Percentiles rank a stretch among this genome's conserved stretches.
phyloP scores from a whole-genome alignment of 305 asterid species.

The Salvia sclarea region DNA sequence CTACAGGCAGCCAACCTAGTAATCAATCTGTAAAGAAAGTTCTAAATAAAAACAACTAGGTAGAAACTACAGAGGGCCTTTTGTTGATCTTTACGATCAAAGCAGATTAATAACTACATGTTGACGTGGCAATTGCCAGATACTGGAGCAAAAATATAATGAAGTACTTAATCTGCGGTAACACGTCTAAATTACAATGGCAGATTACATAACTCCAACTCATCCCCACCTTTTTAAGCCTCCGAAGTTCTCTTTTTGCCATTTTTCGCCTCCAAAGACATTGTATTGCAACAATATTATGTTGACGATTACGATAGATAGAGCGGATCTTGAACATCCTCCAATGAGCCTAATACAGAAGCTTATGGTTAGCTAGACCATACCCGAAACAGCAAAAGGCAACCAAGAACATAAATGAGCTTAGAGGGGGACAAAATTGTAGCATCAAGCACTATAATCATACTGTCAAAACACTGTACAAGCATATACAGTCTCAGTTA shows the following conservation, averaged over 20 bases:
- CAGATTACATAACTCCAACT: constrained; percentile 13
- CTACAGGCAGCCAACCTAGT: constrained; percentile 13
- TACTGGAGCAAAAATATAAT: neutral
- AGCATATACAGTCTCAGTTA: constrained; percentile 7
- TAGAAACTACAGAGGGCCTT: neutral
- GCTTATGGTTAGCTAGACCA: constrained; percentile 28
- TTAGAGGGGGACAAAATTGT: neutral
- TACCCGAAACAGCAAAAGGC: constrained; percentile 20
- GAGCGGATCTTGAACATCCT: constrained; percentile 78
- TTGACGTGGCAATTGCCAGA: constrained; percentile 6
- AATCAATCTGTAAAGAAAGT: neutral
- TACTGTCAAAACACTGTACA: neutral
- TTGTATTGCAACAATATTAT: constrained; percentile 79
- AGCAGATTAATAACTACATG: neutral
- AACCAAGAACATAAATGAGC: neutral
- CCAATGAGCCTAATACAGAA: constrained; percentile 73
- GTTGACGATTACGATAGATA: constrained; percentile 70
- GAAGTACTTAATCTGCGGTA: neutral
- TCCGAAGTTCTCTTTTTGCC: constrained; percentile 83
- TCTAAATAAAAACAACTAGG: constrained; percentile 2
- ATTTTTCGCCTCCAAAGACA: constrained; percentile 92
- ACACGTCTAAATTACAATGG: constrained; percentile 8
- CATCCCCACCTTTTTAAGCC: constrained; percentile 77
- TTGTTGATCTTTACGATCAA: neutral
- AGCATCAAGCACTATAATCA: constrained; percentile 10